Evolutionary conservation across 2,329 filamentous ascomycete species (phyloP).

Genomic region (Cladosporium sp.): DNA sequence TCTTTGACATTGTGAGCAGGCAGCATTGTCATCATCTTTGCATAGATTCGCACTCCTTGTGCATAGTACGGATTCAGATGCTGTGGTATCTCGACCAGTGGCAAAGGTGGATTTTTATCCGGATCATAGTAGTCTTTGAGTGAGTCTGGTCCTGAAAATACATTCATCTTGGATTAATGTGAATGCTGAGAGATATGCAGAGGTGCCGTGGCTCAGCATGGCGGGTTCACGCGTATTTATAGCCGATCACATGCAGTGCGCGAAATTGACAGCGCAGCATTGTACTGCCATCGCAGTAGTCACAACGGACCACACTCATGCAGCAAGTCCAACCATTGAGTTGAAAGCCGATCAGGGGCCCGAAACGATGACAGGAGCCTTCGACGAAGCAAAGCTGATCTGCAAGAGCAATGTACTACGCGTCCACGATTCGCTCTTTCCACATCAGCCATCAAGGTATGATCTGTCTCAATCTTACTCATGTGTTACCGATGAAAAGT

Average conservation of each 20-base stretch:
- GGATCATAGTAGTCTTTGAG: slow-evolving; percentile 58
- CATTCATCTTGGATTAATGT: slow-evolving; percentile 38
- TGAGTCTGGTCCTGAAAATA: slow-evolving; percentile 56
- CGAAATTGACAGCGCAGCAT: neutral
- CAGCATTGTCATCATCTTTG: slow-evolving; percentile 63
- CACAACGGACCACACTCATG: too few species aligned
- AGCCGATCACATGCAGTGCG: neutral
- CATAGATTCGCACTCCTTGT: slow-evolving; percentile 60
- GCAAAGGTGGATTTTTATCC: slow-evolving; percentile 53
- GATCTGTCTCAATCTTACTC: too few species aligned
- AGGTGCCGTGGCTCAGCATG: neutral
- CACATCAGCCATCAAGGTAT: too few species aligned
- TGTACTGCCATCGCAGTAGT: neutral
- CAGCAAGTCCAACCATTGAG: neutral
- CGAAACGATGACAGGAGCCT: too few species aligned
- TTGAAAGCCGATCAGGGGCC: neutral
- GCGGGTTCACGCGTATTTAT: neutral
- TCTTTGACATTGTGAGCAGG: slow-evolving; percentile 63
- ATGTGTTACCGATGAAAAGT: too few species aligned
- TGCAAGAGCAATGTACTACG: too few species aligned
- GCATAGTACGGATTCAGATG: slow-evolving; percentile 53
- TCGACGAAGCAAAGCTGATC: too few species aligned
- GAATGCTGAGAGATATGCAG: neutral
- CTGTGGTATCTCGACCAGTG: slow-evolving; percentile 58
- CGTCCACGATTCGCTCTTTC: too few species aligned